These are phyloP conservation scores for Gelatoporia subvermispora DNA, from an alignment of 768 basidiomycete genomes.

Conservation along the genomic window DNA sequence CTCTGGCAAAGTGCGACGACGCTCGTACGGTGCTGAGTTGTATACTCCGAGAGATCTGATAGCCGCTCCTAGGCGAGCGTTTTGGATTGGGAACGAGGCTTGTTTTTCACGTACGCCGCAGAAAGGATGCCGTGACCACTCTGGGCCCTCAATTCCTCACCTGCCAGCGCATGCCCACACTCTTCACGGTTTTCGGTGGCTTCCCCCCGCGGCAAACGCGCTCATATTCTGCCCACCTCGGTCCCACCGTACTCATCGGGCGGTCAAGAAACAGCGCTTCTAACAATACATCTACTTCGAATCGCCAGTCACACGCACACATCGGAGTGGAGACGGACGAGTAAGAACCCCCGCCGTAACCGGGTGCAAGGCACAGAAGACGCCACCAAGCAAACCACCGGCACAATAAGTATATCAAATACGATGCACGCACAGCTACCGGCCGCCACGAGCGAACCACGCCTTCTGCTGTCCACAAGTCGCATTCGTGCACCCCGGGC, in stretches of 20 bases:
- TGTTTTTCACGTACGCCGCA: too few species aligned
- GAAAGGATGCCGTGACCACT: too few species aligned
- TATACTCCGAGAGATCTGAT: neutral
- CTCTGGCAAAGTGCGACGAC: neutral
- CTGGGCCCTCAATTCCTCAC: too few species aligned
- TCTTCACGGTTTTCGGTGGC: too few species aligned
- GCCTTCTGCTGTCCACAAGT: slow-evolving; percentile 84
- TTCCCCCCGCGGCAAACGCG: too few species aligned
- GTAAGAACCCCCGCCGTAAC: neutral
- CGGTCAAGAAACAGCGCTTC: too few species aligned
- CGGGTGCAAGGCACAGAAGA: neutral
- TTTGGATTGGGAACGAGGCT: too few species aligned
- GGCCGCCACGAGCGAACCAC: slow-evolving; percentile 82
- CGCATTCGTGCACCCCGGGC: slow-evolving; percentile 89
- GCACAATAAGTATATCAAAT: neutral
- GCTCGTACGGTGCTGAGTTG: neutral
- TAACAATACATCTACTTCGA: neutral
- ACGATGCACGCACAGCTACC: slow-evolving; percentile 9
- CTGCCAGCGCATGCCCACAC: too few species aligned
- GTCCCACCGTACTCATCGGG: too few species aligned
- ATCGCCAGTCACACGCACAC: neutral
- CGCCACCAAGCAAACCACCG: neutral
- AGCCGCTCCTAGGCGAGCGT: too few species aligned
- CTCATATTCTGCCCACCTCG: too few species aligned
- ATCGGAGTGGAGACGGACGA: neutral